Base-by-base conservation (phyloP, 2,329 filamentous ascomycete genomes). In the Epichloe hybrida region DNA sequence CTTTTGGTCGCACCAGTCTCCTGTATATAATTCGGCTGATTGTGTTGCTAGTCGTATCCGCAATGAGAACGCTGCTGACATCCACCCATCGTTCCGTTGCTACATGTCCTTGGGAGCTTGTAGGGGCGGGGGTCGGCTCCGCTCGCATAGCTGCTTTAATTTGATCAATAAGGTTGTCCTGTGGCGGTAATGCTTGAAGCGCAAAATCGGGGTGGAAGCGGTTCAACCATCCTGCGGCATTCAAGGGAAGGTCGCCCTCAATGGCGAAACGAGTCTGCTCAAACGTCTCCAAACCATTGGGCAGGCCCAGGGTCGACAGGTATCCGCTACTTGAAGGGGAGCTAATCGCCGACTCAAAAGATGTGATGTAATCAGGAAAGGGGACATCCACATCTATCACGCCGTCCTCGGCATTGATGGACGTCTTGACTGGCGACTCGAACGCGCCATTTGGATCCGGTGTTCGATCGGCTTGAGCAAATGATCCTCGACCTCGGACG, bases 361-460 rank as follows among this genome's bases (percentile, higher is more conserved):
- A 81, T 0, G 80, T 77, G 47, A 84, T 73, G 60, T 85, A 87
- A 47, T 84, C 83, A 0, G 83, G 83, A 50, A 88, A 80, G 0
- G 83, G 79, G 11, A 89, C 80, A 56, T 89, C 84, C 1, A 89
- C 84, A 47, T 88, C 84, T 50, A 88, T 86, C 4, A 87, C 75
- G 1, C 84, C 84, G 59, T 88, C 84, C 44, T 83, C 78, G 6
- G 78, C 73, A 55, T 86, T 86, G 56, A 87, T 81, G 0, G 82
- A 83, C 0, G 84, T 80, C 64, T 86, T 86, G 35, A 87, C 74
- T 0, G 80, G 78, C 1, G 81, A 82, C 50, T 84, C 81, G 54
- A 81, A 81, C 2, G 77, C 76, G 4, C 77, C 75, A 9, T 70
- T 70, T 0, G 77, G 78, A 53, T 81, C 74, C 1, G 76, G 72